Conservation (phyloP, 1,284 basidiomycete genomes). For the Anthracocystis panici-leucophaei region DNA sequence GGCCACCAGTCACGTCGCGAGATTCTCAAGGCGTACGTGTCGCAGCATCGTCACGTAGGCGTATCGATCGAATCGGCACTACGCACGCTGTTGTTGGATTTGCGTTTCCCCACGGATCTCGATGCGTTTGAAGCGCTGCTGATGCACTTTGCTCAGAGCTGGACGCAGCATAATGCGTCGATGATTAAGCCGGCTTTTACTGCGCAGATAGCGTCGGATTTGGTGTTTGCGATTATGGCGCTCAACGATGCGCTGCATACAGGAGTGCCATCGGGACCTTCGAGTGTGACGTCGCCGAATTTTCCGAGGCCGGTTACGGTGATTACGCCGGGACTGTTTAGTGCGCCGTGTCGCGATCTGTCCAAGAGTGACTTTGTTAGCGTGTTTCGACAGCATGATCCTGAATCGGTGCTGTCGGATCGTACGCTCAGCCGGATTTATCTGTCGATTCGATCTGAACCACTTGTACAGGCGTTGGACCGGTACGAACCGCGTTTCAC, state of each 20-base stretch:
- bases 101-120: slow-evolving; percentile 79
- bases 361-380: slow-evolving; percentile 52
- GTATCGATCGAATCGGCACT: slow-evolving; percentile 89
- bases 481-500: slow-evolving; percentile 44
- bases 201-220: slow-evolving; percentile 71
- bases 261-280: slow-evolving; percentile 9
- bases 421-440: slow-evolving; percentile 64
- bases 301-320: slow-evolving; percentile 31
- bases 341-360: slow-evolving; percentile 36
- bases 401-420: slow-evolving; percentile 52
- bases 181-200: slow-evolving; percentile 58
- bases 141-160: slow-evolving; percentile 82
- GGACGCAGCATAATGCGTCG: slow-evolving; percentile 83
- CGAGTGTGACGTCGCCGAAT: slow-evolving; percentile 23
- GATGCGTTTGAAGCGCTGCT: slow-evolving; percentile 78
- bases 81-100: slow-evolving; percentile 82
- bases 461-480: slow-evolving; percentile 53
- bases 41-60: slow-evolving; percentile 84
- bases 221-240: slow-evolving; percentile 86
- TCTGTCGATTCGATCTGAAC: slow-evolving; percentile 52
- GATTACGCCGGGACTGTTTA: slow-evolving; percentile 52
- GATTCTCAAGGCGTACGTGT: slow-evolving; percentile 84
- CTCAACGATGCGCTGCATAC: slow-evolving; percentile 75
- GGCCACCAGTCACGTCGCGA: slow-evolving; percentile 77
- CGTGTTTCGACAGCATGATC: slow-evolving; percentile 59